Base-by-base conservation (phyloP, 2,329 filamentous ascomycete species). In the Harringtonia lauricola region DNA sequence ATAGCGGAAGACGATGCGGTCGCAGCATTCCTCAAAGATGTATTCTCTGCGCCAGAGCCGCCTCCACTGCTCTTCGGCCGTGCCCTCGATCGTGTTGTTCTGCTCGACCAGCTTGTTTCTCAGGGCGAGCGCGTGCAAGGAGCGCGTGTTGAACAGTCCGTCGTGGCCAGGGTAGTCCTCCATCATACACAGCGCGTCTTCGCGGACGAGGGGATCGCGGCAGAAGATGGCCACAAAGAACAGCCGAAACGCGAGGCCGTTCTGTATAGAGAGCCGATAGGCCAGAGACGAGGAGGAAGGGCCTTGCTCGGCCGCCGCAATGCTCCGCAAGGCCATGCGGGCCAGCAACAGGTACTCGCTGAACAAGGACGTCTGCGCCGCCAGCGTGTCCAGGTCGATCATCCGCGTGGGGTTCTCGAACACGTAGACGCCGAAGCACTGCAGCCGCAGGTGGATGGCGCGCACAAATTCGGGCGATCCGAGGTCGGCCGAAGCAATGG, bases 211-310 rank as follows among this genome's bases (percentile, higher is more conserved):
- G 6, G 52, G 51, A 40, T 68, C 64, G 14, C 63, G 58, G 35
- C 63, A 67, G 3, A 58, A 60, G 49, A 66, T 62, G 0, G 64
- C 56, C 5, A 60, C 57, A 5, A 67, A 50, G 17, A 65, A 63
- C 4, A 68, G 53, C 61, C 41, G 35, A 31, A 48, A 53, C 0
- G 56, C 43, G 28, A 64, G n/a, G 0, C 42, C 49, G 31, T 55
- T 55, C 31, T 64, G 59, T 9, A 64, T 31, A 0, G 56, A 57
- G 6, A 36, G 12, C 17, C 8, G 8, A 13, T 19, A 18, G 7
- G 10, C 19, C 9, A 8, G n/a, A n/a, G n/a, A 10, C 33, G 10
- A 35, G 10, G 33, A 8, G 17, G 8, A 8, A 26, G 24, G 10
- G 24, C 24, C 24, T 18, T 18, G 58, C 28, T 19, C 28, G 52